Conservation (phyloP, 1,284 basidiomycete genomes). For the Neonothopanus nambi region DNA sequence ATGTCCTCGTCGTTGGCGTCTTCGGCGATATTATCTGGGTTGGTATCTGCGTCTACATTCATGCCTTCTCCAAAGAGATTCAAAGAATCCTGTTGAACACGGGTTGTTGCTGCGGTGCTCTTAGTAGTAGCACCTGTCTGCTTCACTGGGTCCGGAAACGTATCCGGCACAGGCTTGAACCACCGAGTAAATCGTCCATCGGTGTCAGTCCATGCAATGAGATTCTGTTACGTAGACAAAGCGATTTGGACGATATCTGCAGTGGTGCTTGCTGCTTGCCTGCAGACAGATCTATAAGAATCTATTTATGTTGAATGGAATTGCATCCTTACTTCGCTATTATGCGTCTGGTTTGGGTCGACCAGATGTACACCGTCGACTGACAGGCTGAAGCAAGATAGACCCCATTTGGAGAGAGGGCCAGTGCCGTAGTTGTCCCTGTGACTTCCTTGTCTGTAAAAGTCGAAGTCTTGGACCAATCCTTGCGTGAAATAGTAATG, state of each 20-base stretch:
- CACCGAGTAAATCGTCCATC: constrained; percentile 81
- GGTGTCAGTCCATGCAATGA: constrained; percentile 86
- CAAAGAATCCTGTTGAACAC: background rate
- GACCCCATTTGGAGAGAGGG: constrained; percentile 87
- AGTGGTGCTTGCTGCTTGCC: constrained; percentile 42
- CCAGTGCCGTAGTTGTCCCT: constrained; percentile 75
- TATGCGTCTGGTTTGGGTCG: constrained; percentile 60
- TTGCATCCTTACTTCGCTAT: constrained; percentile 51
- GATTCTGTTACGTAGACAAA: constrained; percentile 84
- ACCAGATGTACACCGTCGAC: constrained; percentile 65
- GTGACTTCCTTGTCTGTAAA: constrained; percentile 61
- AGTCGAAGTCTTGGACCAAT: constrained; percentile 70
- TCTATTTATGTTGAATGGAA: background rate
- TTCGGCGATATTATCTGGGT: background rate
- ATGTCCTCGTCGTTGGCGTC: constrained; percentile 23
- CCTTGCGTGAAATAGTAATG: constrained; percentile 65
- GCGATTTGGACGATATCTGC: constrained; percentile 67
- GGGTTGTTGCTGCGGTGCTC: background rate
- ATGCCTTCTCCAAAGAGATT: constrained; percentile 9
- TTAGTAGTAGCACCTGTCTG: constrained; percentile 34
- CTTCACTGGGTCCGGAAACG: constrained; percentile 70
- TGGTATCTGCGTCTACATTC: no score
- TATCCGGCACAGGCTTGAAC: constrained; percentile 70
- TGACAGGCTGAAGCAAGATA: constrained; percentile 83
- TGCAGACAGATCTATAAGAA: constrained; percentile 23